Conservation (phyloP, 2,329 filamentous ascomycete species). For the Nothophoma quercina region DNA sequence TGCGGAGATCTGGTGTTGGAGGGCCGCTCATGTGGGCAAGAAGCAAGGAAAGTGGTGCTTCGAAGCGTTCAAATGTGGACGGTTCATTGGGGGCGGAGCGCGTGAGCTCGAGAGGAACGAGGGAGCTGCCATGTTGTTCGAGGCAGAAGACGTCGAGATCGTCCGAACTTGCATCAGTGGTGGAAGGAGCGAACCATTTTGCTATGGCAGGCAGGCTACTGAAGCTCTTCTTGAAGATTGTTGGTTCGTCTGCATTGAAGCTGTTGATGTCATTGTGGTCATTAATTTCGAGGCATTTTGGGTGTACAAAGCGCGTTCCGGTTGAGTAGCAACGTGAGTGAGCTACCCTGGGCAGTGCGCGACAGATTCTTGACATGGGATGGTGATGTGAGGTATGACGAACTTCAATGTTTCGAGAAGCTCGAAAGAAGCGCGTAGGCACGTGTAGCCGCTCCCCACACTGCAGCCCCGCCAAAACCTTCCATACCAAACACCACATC, state of each 20-base stretch:
- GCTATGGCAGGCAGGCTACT: conserved; percentile 34
- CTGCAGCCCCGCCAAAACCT: conserved; percentile 33
- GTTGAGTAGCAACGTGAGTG: conserved; percentile 20
- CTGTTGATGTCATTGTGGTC: conserved; percentile 13
- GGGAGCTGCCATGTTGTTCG: conserved; percentile 54
- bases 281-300: conserved; percentile 14
- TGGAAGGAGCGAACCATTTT: conserved; percentile 40
- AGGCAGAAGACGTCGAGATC: conserved; percentile 38
- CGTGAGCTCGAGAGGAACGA: conserved; percentile 68
- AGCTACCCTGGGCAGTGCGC: background rate
- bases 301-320: conserved; percentile 14
- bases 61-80: conserved; percentile 63
- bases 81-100: conserved; percentile 31
- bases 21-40: conserved; percentile 58
- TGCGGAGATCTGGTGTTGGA: conserved; percentile 45
- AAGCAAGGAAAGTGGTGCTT: conserved; percentile 71
- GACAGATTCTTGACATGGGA: conserved; percentile 15
- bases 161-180: conserved; percentile 2
- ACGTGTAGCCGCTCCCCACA: conserved; percentile 30
- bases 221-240: conserved; percentile 33
- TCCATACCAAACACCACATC: conserved; percentile 22
- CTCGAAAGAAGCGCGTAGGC: conserved; percentile 27
- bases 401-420: conserved; percentile 4
- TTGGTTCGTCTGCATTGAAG: conserved; percentile 32
- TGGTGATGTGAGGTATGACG: conserved; percentile 3